Base-by-base conservation (phyloP, 345 rosid genomes). In the Gossypium rotundifolium region DNA sequence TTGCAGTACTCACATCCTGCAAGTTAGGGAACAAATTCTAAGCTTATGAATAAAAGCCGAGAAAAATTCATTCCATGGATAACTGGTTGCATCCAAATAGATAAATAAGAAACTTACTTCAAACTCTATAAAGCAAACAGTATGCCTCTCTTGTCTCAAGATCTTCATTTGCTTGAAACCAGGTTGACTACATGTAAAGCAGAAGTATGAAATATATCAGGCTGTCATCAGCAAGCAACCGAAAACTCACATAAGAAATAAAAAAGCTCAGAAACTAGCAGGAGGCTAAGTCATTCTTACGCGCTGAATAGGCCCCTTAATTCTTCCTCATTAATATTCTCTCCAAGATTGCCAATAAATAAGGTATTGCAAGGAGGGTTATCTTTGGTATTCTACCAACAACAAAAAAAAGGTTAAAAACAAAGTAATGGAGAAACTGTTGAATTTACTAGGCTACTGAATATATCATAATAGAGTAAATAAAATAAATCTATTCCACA, bases 121-220 rank as follows among this genome's bases (percentile, higher is more conserved):
- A 73, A 95, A 95, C 83, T 95, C 99, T 70, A 95, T 95, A 84
- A 95, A 93, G 83, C 99, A 95, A 85, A 95, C 99, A 13, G 99
- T 95, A 71, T 95, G 99, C 78, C 97, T 90, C 81, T 95, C 99
- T 82, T 95, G 99, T 80, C 98, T 90, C 81, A 95, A 79, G 70
- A 95, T 71, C 80, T 95, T 95, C 99, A 95, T 95, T 84, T 95
- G 99, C 88, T 90, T 95, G 81, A 91, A 93, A 81, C 99, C 98
- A 81, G 96, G 92, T 84, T 95, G 98, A 75, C 99, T 95, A 89
- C 84, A 84, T 75, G 72, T 52, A 70, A 77, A 65, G 65, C 63
- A 78, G 57, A 74, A 72, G 58, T 49, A 76, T 20, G 54, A 81
- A 76, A 80, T 40, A 25, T 71, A 38, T 65, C 27, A 74, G 63